Evolutionary conservation across 192 early-diverging fungal species (phyloP), one percentile per base, ranked within the genome.

Genomic region (Helicostylum pulchrum): DNA sequence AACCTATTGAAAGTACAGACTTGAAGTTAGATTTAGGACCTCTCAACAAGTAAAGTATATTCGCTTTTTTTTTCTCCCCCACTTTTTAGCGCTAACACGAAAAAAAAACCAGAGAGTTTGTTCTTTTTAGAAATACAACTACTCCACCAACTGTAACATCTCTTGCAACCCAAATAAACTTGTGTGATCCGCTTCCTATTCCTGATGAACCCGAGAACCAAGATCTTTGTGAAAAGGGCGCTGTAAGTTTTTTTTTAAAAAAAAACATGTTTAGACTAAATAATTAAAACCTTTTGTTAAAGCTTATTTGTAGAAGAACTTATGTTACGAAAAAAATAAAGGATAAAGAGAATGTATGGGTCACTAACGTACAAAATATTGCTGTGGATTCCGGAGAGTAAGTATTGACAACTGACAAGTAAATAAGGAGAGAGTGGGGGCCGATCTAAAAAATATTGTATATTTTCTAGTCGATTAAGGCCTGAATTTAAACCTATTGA

Each of bases 1-100:
- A 65, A 14, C 36, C 59, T 21, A 21, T 58, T n/a, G 26, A 43
- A 9, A 64, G 44, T 10, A 50, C 12, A 7, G 45, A 55, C 30
- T 53, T 47, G 9, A 42, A 72, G 46, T 43, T 72, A 4, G 70
- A 72, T 58, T 30, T 72, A 11, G 56, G 64, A 1, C 55, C 47
- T 42, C 42, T 72, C 7, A 72, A 65, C 47, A 66, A 61, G 70
- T 72, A 72, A 62, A 31, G 0, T 2, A 36, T 20, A 11, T 7
- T 32, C 17, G 21, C 26, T 26, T 30, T 31, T 23, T n/a, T n/a
- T n/a, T n/a, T n/a, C n/a, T n/a, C n/a, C n/a, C n/a, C n/a, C 53
- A 43, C 8, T n/a, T 23, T 8, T 10, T n/a, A n/a, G 49, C 47
- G n/a, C 12, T 42, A n/a, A 46, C 26, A 26, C 26, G 26, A 26